phyloP scores from a whole-genome alignment of 1,284 basidiomycete genomes.

The Tilletia setariae region DNA sequence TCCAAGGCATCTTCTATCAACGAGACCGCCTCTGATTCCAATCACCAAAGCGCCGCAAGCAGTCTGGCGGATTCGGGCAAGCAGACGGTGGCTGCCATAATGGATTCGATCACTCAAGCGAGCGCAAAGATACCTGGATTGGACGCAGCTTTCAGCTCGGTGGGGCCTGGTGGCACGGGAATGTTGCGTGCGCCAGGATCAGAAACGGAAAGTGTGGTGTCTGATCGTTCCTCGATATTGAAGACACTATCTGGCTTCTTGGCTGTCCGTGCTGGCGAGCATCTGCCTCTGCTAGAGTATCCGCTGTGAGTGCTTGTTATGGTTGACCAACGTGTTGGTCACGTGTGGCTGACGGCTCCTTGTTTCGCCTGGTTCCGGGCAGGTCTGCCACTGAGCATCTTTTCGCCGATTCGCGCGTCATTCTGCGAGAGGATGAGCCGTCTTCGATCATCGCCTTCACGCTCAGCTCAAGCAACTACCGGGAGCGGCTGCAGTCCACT shows the following conservation, averaged over 20 bases:
- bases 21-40: too few relatives aligned
- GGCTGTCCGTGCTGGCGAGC: slow-evolving; percentile 59
- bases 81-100: slow-evolving; percentile 3
- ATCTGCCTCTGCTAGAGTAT: slow-evolving; percentile 60
- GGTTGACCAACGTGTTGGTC: not conserved
- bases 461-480: slow-evolving; percentile 80
- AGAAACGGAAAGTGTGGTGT: slow-evolving; percentile 59
- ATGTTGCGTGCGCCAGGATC: slow-evolving; percentile 29
- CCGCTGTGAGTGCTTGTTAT: slow-evolving; percentile 56
- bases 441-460: slow-evolving; percentile 96
- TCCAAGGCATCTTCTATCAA: too few relatives aligned
- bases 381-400: slow-evolving; percentile 59
- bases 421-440: slow-evolving; percentile 94
- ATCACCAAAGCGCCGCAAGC: not conserved
- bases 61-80: not conserved
- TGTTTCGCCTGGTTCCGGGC: not conserved
- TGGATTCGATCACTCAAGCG: not conserved
- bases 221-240: slow-evolving; percentile 73
- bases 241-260: slow-evolving; percentile 76
- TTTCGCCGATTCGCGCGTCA: slow-evolving; percentile 90
- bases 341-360: not conserved
- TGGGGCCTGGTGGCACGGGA: not conserved
- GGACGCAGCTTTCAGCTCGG: slow-evolving; percentile 2
- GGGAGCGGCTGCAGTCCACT: slow-evolving; percentile 38
- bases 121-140: not conserved